Conservation (phyloP, 495 filamentous ascomycete species). For the Neurospora intermedia region DNA sequence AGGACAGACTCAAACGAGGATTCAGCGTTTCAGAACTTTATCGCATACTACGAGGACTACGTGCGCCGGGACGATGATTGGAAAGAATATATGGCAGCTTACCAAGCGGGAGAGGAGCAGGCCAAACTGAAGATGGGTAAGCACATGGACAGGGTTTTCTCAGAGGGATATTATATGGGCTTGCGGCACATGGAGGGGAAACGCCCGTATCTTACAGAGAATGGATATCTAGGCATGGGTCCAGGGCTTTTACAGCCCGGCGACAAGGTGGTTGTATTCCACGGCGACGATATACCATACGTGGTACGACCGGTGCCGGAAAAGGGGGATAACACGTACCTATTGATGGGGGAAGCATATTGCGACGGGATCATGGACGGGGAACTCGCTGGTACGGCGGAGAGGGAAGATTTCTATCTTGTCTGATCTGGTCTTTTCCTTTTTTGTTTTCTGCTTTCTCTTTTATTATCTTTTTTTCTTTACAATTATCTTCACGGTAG, state of each 20-base stretch:
- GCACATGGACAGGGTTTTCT: not conserved
- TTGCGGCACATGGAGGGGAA: not conserved
- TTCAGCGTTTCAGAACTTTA: not conserved
- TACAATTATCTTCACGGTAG: too few relatives aligned
- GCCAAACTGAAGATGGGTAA: not conserved
- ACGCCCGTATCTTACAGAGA: slow-evolving; percentile 4
- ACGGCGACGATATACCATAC: slow-evolving; percentile 6
- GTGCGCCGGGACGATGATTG: not conserved
- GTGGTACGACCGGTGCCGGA: slow-evolving; percentile 3
- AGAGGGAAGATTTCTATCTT: not conserved
- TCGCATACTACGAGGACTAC: not conserved
- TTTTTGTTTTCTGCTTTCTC: not conserved
- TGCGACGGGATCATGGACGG: slow-evolving; percentile 11
- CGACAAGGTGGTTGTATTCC: slow-evolving; percentile 9
- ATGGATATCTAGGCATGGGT: slow-evolving; percentile 8
- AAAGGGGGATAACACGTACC: not conserved
- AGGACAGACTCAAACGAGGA: not conserved
- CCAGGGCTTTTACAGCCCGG: not conserved
- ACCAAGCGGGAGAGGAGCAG: not conserved
- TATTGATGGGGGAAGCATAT: slow-evolving; percentile 8
- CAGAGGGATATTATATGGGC: not conserved
- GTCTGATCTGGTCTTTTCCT: not conserved
- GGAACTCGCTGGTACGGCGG: not conserved
- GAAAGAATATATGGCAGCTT: accelerated
- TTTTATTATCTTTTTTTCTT: not conserved